Evolutionary conservation across 257 asterid genomes (phyloP), one percentile per base, ranked within the genome.

Genomic region (Fraxinus quadrangulata): DNA sequence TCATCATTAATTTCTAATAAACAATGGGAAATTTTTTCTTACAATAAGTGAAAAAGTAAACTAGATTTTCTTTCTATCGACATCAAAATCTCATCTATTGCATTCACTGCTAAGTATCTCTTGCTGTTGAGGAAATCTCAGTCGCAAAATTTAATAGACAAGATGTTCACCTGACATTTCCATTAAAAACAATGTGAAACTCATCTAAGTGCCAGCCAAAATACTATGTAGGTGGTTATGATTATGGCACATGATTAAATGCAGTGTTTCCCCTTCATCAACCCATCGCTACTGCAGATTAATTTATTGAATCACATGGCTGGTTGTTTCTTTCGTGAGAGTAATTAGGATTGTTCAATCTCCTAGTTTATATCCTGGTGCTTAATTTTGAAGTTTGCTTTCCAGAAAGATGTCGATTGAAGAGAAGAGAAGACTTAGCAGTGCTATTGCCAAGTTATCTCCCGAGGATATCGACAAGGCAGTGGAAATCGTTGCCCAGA

Each of bases 361-460:
- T 59, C 67, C 67, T 59, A 7, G 67, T 59, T 61, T 63, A 24
- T 63, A 26, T 63, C 33, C 33, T 7, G 31, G 69, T 63, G 69
- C 69, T 63, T 63, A 63, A 16, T 63, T 10, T 63, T 63, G 36
- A 63, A 26, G 69, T 63, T 63, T 23, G 36, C 13, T 63, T 63
- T 63, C 16, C 69, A 63, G 69, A 63, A 63, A 13, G 69, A 23
- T 63, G 69, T 63, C 69, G 5, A 63, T 8, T 23, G 69, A 63
- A 63, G 69, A 63, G 17, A 63, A 63, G 69, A 63, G 69, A 63
- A 63, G 69, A 24, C 69, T 63, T 12, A 63, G 69, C 19, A 63
- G 34, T 23, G 69, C 69, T 24, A 63, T 63, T 63, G 34, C 69
- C 34, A 23, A 12, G 69, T 63, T 63, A 24, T 63, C 69, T 2